Conservation (phyloP, 371 early-diverging fungal genomes). For the Umbelopsis sp. region DNA sequence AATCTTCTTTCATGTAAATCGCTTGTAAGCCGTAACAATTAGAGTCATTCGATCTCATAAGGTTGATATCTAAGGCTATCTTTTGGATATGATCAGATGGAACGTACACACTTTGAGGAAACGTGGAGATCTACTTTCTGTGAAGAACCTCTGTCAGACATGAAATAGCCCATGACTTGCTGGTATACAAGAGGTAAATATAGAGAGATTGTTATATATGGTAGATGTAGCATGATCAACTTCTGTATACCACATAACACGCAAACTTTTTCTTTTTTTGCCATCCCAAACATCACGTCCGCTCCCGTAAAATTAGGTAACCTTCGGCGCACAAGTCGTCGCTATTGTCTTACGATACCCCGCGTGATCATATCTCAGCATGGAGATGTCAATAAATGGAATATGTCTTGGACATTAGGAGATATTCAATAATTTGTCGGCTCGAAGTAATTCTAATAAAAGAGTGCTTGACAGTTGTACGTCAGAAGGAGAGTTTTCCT, state of each 20-base stretch:
- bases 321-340: not conserved
- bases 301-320: conserved; percentile 5
- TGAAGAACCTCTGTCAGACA: not conserved
- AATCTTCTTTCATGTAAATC: no score
- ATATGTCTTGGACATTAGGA: not conserved
- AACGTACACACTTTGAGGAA: no score
- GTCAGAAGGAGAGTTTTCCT: not conserved
- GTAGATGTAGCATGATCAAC: not conserved
- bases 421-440: not conserved
- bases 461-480: not conserved
- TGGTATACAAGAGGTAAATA: not conserved
- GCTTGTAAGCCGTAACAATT: no score
- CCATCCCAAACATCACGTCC: not conserved
- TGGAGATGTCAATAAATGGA: not conserved
- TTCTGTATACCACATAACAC: not conserved
- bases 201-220: not conserved
- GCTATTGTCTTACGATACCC: conserved; percentile 1
- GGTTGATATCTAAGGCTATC: no score
- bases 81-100: no score
- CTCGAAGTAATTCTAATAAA: not conserved
- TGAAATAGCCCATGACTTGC: no score
- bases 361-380: not conserved
- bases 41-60: no score
- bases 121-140: no score
- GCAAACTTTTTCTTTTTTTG: not conserved